Evolutionary conservation across 2,329 filamentous ascomycete genomes (phyloP).

Genomic region (Dactylellina drechsleri): DNA sequence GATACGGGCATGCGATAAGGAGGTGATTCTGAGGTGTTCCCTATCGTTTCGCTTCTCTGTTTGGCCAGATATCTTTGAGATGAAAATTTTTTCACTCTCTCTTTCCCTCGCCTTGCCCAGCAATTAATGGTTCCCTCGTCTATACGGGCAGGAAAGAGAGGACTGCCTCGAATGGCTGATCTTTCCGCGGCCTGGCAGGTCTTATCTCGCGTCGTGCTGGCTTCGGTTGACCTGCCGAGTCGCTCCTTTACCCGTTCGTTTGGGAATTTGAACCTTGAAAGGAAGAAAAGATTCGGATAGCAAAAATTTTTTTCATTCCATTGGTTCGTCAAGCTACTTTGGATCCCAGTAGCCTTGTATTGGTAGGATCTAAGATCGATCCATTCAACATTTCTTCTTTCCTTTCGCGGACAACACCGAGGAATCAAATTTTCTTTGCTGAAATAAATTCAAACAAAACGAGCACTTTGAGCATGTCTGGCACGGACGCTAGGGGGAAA

Average conservation of each 20-base stretch:
- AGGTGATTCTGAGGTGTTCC: conserved; percentile 42
- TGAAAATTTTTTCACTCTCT: conserved; percentile 36
- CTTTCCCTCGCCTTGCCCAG: conserved; percentile 31
- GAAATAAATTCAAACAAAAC: conserved; percentile 14
- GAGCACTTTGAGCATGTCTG: conserved; percentile 1
- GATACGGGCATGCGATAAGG: conserved; percentile 54
- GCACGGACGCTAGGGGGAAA: conserved; percentile 37
- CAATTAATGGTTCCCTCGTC: conserved; percentile 35
- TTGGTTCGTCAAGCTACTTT: conserved; percentile 21
- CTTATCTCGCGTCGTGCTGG: conserved; percentile 42
- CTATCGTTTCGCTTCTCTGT: conserved; percentile 30
- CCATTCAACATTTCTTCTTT: conserved; percentile 10
- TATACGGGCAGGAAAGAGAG: conserved; percentile 45
- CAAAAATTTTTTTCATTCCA: conserved; percentile 32
- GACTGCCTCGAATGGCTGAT: conserved; percentile 49
- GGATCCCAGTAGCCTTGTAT: conserved; percentile 6
- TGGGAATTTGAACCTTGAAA: conserved; percentile 37
- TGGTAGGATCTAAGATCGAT: conserved; percentile 30
- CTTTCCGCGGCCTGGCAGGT: conserved; percentile 52
- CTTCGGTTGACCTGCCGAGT: conserved; percentile 51
- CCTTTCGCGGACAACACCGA: conserved; percentile 36
- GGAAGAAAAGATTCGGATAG: conserved; percentile 19
- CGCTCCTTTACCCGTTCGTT: conserved; percentile 33
- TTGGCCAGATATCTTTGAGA: conserved; percentile 25
- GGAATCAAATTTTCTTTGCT: neutral